Evolutionary conservation across 192 early-diverging fungal species (phyloP), one percentile per base, ranked within the genome.

Genomic region (Backusella parvicylindrica): DNA sequence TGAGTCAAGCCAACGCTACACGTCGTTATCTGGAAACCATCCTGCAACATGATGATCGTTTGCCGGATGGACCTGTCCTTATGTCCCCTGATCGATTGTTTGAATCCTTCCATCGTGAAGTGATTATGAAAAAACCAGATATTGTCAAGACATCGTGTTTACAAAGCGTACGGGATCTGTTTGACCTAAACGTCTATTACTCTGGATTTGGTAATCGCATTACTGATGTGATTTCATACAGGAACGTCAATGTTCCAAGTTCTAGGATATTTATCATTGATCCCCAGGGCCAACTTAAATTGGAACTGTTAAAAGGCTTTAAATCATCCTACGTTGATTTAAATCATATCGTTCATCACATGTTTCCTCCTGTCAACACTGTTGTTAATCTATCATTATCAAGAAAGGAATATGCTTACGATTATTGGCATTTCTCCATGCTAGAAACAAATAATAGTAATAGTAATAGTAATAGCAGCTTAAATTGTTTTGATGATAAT

Each of bases 211-310:
- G 96, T 40, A 98, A 99, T 81, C 86, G 97, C 11, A 95, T 96
- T 66, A 98, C 96, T 15, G 87, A 84, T 68, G 96, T 97, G 32
- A 88, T 97, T 41, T 95, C 95, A 1, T 99, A 99, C 77, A 91
- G 94, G 60, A 92, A 89, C 74, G 98, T 98, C 63, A 91, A 95
- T 80, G 90, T 99, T 9, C 97, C 96, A 0, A 79, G 92, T 9
- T 95, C 95, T 21, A 89, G 95, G 23, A 99, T 99, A 38, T 99
- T 97, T 82, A 98, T 97, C 3, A 98, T 99, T 72, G 97, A 98
- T 77, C 84, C 93, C 0, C 84, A 90, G 9, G 96, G 98, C 50
- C 91, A 96, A 71, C 86, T 99, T 38, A 96, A 95, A 77, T 80
- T 98, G 18, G 96, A 99, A 76, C 81, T 99, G 60, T 76, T 98